Conservation (phyloP, 345 rosid species). For the Diplotaxis tenuifolia region DNA sequence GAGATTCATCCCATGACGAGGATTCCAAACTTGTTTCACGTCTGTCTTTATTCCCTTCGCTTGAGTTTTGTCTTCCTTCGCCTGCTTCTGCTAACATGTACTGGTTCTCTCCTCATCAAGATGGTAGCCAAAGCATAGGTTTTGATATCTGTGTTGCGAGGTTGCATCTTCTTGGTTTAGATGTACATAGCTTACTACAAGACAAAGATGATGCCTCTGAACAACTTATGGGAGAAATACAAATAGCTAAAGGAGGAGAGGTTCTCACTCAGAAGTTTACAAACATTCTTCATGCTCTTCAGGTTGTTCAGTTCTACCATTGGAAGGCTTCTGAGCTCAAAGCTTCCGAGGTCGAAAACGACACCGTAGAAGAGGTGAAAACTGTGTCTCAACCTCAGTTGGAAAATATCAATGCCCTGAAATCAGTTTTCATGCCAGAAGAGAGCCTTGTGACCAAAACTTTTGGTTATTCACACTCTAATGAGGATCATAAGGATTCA, state of each 20-base stretch:
- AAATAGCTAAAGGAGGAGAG: conserved; percentile 53
- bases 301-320: conserved; percentile 66
- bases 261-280: conserved; percentile 45
- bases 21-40: conserved; percentile 73
- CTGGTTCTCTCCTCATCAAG: conserved; percentile 57
- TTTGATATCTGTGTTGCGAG: conserved; percentile 75
- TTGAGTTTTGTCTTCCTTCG: conserved; percentile 40
- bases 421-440: conserved; percentile 44
- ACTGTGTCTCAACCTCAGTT: conserved; percentile 43
- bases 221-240: conserved; percentile 49
- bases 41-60: conserved; percentile 44
- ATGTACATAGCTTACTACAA: conserved; percentile 44
- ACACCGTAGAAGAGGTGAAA: conserved; percentile 25
- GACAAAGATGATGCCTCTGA: conserved; percentile 45
- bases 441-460: conserved; percentile 33
- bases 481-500: conserved; percentile 11
- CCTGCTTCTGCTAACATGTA: conserved; percentile 83
- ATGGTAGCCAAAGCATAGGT: conserved; percentile 42
- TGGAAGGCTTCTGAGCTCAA: conserved; percentile 51
- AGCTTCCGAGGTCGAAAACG: conserved; percentile 4
- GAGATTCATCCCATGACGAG: conserved; percentile 73
- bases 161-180: conserved; percentile 59
- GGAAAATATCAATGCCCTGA: conserved; percentile 40
- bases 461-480: conserved; percentile 22
- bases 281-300: conserved; percentile 77